These are phyloP conservation scores for Fimicolochytrium jonesii DNA, from an alignment of 192 early-diverging fungal species.

Conservation along the genomic window DNA sequence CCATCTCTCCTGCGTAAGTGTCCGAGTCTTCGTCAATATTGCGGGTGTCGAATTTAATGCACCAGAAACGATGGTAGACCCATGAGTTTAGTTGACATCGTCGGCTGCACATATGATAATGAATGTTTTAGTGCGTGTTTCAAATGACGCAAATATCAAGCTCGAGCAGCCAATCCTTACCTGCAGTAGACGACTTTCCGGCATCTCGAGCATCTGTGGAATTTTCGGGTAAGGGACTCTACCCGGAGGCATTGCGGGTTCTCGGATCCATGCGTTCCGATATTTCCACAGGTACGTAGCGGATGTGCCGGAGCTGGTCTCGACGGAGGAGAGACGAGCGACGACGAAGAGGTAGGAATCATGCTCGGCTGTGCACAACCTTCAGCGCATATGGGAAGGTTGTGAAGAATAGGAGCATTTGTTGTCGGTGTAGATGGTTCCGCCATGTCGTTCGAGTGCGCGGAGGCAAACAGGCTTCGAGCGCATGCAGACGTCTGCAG, in stretches of 20 bases:
- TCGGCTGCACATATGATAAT: too few relatives aligned
- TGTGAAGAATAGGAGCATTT: too few relatives aligned
- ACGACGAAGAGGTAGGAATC: not conserved
- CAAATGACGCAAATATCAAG: not conserved
- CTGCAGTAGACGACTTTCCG: constrained; percentile 85
- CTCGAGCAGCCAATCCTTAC: constrained; percentile 3
- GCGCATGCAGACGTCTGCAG: not conserved
- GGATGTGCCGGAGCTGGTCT: not conserved
- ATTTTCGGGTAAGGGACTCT: constrained; percentile 45
- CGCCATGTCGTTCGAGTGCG: not conserved
- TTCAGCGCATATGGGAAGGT: not conserved
- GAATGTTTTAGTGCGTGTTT: too few relatives aligned
- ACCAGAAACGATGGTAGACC: constrained; percentile 27
- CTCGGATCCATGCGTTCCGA: not conserved
- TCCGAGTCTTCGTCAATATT: too few relatives aligned
- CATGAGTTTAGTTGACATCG: constrained; percentile 23
- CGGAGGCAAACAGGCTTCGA: not conserved
- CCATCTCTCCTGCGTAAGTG: too few relatives aligned
- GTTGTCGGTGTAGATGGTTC: too few relatives aligned
- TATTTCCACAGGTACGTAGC: not conserved
- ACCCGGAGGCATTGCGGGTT: not conserved
- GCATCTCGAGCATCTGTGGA: constrained; percentile 84
- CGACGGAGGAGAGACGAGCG: not conserved
- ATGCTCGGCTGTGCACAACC: not conserved
- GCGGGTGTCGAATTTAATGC: constrained; percentile 27